Percentiles rank a stretch among this genome's conserved stretches.
Evolutionary conservation across 495 filamentous ascomycete genomes (phyloP).

Genomic region (Aspergillus diversus): DNA sequence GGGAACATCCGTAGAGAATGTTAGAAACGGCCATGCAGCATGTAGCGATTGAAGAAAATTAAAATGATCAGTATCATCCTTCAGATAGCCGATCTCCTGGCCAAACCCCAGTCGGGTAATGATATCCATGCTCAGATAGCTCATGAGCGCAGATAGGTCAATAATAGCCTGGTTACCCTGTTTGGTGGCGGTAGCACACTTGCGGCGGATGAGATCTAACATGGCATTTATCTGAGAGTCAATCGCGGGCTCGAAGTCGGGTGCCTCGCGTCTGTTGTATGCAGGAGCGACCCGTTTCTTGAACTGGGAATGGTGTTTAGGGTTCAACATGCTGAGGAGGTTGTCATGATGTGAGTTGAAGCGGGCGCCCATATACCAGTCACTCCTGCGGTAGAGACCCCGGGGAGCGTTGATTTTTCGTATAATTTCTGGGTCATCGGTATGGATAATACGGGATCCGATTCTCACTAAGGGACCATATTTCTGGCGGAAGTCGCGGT

Average conservation of each 20-base stretch:
- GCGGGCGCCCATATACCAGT: neutral
- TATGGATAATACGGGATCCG: neutral
- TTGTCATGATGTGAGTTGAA: neutral
- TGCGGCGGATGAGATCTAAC: neutral
- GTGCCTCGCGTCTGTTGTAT: neutral
- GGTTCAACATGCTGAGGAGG: neutral
- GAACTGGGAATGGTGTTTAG: neutral
- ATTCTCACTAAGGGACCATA: neutral
- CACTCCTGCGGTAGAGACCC: neutral
- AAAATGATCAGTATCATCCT: neutral
- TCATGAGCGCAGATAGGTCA: neutral
- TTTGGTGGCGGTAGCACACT: neutral
- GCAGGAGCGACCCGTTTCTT: neutral
- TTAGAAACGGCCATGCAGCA: neutral
- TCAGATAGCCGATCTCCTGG: neutral
- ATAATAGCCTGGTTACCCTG: neutral
- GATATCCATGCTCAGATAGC: neutral
- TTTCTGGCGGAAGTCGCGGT: neutral
- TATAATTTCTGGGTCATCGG: neutral
- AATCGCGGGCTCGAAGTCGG: neutral
- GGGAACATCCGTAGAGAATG: neutral
- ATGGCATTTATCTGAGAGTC: neutral
- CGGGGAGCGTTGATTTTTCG: neutral
- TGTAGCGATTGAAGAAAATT: neutral
- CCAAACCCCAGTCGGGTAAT: neutral